A percentile compares a stretch with the other conserved stretches of the same genome.
Conservation (phyloP, 805 yeast genomes). For the Myxozyma lipomycoides region DNA sequence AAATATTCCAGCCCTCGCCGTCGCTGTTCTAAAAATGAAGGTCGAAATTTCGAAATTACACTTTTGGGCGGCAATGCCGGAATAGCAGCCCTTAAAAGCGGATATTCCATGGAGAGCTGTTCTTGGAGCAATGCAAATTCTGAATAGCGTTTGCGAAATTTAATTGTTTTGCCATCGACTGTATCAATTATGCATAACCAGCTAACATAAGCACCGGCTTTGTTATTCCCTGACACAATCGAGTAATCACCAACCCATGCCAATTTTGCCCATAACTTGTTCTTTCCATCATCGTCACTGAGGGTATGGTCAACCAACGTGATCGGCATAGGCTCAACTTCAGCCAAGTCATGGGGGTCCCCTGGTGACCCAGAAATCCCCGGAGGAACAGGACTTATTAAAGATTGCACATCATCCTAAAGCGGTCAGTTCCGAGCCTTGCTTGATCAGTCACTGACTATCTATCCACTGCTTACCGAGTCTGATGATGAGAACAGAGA, state of each 20-base stretch:
- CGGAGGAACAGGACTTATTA: slow-evolving; percentile 10
- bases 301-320: slow-evolving; percentile 38
- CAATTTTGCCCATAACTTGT: slow-evolving; percentile 40
- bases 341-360: slow-evolving; percentile 26
- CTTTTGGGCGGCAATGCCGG: slow-evolving; percentile 49
- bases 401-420: slow-evolving; percentile 10
- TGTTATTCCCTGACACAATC: slow-evolving; percentile 39
- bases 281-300: slow-evolving; percentile 21
- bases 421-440: not conserved
- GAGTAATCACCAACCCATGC: slow-evolving; percentile 42
- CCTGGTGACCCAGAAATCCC: slow-evolving; percentile 20
- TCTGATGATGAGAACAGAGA: slow-evolving; percentile 9
- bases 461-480: slow-evolving; percentile 10
- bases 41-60: slow-evolving; percentile 33
- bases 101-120: slow-evolving; percentile 40
- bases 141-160: slow-evolving; percentile 57
- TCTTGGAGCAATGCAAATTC: slow-evolving; percentile 54
- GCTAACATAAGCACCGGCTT: slow-evolving; percentile 43
- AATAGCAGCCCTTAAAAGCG: slow-evolving; percentile 39
- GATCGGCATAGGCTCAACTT: slow-evolving; percentile 44
- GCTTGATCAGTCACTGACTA: not conserved
- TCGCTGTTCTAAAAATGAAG: slow-evolving; percentile 40
- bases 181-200: slow-evolving; percentile 43
- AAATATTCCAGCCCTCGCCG: slow-evolving; percentile 46
- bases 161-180: slow-evolving; percentile 34